These are phyloP conservation scores for Saturnispora ahearnii DNA, from an alignment of 805 yeast genomes.

Conservation along the genomic window DNA sequence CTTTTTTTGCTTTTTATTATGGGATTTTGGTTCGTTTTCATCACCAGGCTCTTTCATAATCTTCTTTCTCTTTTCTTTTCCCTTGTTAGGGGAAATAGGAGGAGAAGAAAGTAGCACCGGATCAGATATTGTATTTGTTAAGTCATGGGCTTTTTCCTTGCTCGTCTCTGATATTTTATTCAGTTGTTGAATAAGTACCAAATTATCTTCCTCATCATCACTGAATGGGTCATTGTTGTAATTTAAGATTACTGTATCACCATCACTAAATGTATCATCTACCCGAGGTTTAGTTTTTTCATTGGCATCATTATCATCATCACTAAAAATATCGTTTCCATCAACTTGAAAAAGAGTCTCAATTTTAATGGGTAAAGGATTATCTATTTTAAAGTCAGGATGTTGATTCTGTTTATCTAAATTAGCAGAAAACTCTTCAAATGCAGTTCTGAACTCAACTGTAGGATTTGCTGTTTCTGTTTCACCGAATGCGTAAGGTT, in stretches of 20 bases:
- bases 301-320: not conserved
- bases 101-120: not conserved
- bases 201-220: slow-evolving; percentile 5
- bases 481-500: not conserved
- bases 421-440: not conserved
- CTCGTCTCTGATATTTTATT: not conserved
- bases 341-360: not conserved
- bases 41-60: not conserved
- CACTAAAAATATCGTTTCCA: slow-evolving; percentile 4
- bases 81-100: not conserved
- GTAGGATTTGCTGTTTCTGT: not conserved
- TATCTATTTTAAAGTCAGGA: not conserved
- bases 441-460: slow-evolving; percentile 2
- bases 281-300: not conserved
- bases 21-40: not conserved
- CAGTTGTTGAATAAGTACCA: not conserved
- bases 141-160: not conserved
- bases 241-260: not conserved
- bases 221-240: slow-evolving; percentile 3
- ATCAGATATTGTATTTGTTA: not conserved
- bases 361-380: not conserved
- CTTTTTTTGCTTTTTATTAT: not conserved
- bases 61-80: not conserved
- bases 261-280: slow-evolving; percentile 8
- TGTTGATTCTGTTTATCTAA: not conserved